Evolutionary conservation across 2,329 filamentous ascomycete species (phyloP).

Genomic region (Ascochyta fabae): DNA sequence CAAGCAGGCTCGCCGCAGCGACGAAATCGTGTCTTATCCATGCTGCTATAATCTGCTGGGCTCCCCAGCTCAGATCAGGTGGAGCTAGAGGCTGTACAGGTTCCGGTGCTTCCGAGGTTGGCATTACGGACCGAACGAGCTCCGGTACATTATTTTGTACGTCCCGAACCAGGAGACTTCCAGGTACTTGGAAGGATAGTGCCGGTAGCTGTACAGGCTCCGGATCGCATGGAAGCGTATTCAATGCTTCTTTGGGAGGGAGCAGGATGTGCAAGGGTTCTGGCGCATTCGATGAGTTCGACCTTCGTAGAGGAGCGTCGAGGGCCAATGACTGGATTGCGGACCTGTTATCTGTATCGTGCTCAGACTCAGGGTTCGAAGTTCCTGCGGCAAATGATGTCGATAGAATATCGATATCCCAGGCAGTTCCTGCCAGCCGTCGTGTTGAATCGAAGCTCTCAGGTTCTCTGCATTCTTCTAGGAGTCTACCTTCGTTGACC

Average conservation of each 20-base stretch:
- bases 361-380: not conserved
- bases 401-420: not conserved
- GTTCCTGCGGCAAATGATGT: not conserved
- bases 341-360: not conserved
- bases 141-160: no score
- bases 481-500: constrained; percentile 39
- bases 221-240: not conserved
- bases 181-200: constrained; percentile 3
- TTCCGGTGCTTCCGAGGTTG: constrained; percentile 1
- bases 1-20: constrained; percentile 26
- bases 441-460: constrained; percentile 12
- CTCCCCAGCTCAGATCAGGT: not conserved
- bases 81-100: not conserved
- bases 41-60: not conserved
- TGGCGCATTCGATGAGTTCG: constrained; percentile 9
- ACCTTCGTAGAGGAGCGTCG: not conserved
- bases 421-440: constrained; percentile 10
- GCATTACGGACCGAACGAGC: not conserved
- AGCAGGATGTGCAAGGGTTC: not conserved
- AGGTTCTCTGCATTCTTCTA: constrained; percentile 26
- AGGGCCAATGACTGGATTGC: not conserved
- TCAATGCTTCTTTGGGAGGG: no score
- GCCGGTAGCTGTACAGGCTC: not conserved
- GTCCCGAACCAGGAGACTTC: not conserved
- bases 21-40: constrained; percentile 25